Evolutionary conservation across 805 yeast genomes (phyloP).

Genomic region (Wickerhamiella allomyrinae): DNA sequence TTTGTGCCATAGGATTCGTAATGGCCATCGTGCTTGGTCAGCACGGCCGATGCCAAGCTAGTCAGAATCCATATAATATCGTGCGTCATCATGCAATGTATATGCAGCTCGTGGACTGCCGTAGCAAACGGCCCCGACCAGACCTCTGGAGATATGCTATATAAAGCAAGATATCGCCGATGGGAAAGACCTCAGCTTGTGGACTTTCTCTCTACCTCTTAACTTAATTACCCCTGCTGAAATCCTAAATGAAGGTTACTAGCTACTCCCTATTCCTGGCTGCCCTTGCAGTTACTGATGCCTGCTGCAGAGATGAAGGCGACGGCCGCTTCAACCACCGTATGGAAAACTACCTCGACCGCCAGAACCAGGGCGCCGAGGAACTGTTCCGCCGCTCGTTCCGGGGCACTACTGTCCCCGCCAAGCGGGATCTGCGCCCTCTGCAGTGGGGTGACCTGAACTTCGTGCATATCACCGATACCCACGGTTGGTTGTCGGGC

Average conservation of each 20-base stretch:
- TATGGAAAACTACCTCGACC: conserved; percentile 4
- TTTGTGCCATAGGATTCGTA: no score
- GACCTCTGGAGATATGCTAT: no score
- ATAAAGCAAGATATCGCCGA: no score
- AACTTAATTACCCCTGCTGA: no score
- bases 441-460: conserved; percentile 39
- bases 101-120: no score
- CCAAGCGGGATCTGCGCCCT: not conserved
- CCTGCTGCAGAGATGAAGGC: conserved; percentile 8
- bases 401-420: conserved; percentile 6
- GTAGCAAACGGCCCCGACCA: no score
- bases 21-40: no score
- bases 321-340: conserved; percentile 10
- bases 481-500: conserved; percentile 66
- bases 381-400: conserved; percentile 4
- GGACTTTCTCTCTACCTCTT: no score
- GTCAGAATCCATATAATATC: no score
- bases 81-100: no score
- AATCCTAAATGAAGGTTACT: not conserved
- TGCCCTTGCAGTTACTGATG: not conserved
- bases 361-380: not conserved
- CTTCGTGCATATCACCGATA: conserved; percentile 83
- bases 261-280: not conserved
- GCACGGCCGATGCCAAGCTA: no score
- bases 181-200: no score